Percentiles rank a stretch among this genome's conserved stretches.
phyloP scores from a whole-genome alignment of 257 asterid genomes.

The Nicotiana sylvestris region DNA sequence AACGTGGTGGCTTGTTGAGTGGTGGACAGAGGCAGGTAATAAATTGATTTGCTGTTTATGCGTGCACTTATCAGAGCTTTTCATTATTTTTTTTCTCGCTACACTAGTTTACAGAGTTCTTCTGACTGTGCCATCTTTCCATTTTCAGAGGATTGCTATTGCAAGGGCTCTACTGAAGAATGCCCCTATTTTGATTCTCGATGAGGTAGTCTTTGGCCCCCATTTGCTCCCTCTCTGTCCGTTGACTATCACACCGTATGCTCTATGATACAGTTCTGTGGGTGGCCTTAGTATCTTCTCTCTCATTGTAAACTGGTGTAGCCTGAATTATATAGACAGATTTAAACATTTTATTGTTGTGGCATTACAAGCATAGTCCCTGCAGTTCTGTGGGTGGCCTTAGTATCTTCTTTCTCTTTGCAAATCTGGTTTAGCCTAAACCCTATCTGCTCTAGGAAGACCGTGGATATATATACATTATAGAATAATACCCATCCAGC shows the following conservation, averaged over 20 bases:
- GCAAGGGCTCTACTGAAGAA: constrained; percentile 98
- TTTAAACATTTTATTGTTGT: background rate
- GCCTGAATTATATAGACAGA: background rate
- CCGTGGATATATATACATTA: background rate
- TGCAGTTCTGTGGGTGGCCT: no score
- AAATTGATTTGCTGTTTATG: background rate
- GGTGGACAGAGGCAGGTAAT: constrained; percentile 98
- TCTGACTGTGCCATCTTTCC: background rate
- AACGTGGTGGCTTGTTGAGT: constrained; percentile 93
- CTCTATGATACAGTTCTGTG: background rate
- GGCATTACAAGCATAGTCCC: background rate
- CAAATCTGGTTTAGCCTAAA: no score
- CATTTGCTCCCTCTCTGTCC: background rate
- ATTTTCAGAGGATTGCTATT: constrained; percentile 83
- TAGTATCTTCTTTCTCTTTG: no score
- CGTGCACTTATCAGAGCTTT: background rate
- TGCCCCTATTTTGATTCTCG: constrained; percentile 90
- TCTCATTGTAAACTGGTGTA: background rate
- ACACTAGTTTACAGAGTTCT: background rate
- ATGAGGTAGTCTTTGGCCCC: constrained; percentile 54
- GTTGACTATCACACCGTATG: background rate
- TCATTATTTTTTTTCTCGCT: background rate
- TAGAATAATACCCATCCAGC: background rate
- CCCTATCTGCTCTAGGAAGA: background rate
- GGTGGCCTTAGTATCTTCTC: background rate